These are phyloP conservation scores for Pichia sp. DNA, from an alignment of 1,139 yeast species.

Conservation along the genomic window DNA sequence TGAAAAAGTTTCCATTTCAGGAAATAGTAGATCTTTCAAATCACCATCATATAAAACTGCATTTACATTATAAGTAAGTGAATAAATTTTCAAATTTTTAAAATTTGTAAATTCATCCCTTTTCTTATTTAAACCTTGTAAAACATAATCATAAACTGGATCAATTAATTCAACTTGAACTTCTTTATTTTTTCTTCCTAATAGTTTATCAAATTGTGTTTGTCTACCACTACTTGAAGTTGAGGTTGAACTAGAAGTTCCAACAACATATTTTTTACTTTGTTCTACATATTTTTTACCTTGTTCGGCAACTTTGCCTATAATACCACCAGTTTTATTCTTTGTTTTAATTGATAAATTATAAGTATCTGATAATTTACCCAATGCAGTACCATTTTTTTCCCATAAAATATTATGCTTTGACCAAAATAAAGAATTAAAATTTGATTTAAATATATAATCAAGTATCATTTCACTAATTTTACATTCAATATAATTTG, in stretches of 20 bases:
- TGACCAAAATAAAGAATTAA: conserved; percentile 37
- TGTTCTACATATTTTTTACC: conserved; percentile 38
- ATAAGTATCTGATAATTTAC: conserved; percentile 39
- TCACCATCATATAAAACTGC: conserved; percentile 51
- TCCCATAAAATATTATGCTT: conserved; percentile 58
- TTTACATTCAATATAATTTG: conserved; percentile 51
- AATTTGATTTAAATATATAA: conserved; percentile 39
- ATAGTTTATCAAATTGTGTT: conserved; percentile 41
- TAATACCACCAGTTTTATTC: conserved; percentile 36
- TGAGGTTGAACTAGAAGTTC: conserved; percentile 22
- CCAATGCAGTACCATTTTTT: conserved; percentile 47
- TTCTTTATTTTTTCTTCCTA: conserved; percentile 47
- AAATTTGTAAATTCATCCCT: conserved; percentile 44
- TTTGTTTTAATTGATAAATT: conserved; percentile 29
- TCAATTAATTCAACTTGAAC: conserved; percentile 48
- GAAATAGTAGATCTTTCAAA: conserved; percentile 54
- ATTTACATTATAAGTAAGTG: conserved; percentile 69
- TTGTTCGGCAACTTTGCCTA: conserved; percentile 32
- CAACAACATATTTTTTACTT: conserved; percentile 41
- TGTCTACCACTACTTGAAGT: conserved; percentile 18
- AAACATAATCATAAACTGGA: conserved; percentile 67
- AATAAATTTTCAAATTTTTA: conserved; percentile 47
- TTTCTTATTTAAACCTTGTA: conserved; percentile 44
- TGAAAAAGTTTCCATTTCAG: conserved; percentile 27
- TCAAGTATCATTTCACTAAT: conserved; percentile 58